Base-by-base conservation (phyloP, 2,329 filamentous ascomycete genomes). In the Penicillium corylophilum region DNA sequence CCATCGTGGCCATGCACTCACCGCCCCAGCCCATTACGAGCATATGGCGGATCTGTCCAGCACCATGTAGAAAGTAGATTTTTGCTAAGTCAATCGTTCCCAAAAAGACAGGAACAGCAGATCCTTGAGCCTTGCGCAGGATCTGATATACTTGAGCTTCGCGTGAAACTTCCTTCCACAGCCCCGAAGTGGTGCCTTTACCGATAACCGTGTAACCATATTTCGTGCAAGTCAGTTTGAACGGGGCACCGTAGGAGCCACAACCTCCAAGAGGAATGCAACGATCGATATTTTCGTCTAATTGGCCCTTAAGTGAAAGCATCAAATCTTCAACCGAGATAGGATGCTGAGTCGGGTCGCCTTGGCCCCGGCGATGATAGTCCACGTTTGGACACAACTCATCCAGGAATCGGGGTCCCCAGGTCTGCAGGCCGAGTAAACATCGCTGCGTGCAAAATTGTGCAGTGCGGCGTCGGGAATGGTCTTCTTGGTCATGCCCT, bases 361-460 rank as follows among this genome's bases (percentile, higher is more conserved):
- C 4, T 4, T 26, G 5, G 24, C 24, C 24, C 24, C 24, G 24
- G 24, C 24, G 24, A 26, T 26, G 24, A 8, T 5, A 26, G 8
- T 4, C 8, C 24, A 26, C 24, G 8, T 26, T 26, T 26, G 24
- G 24, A 26, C 24, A 69, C 16, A 5, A 18, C 15, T 46, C 38
- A 45, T 70, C 66, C 10, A 68, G 46, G 18, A n/a, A n/a, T n/a
- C n/a, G n/a, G 18, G 3, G 9, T 44, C 56, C 1, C 55, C 44
- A 31, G 45, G 44, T 35, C 31, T 63, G 54, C 22, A 70, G 50
- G 6, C 67, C 64, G 5, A 67, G 49, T n/a, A 70, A 52, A 44
- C 59, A 69, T 28, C 46, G 24, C 45, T 68, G 61, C 10, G 64
- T 69, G 48, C 63, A 70, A 50, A 65, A 69, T 52, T 53, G 47